Percentiles rank a stretch among this genome's conserved stretches.
Conservation (phyloP, 139 green algal species). For the Ettlia oleoabundans region DNA sequence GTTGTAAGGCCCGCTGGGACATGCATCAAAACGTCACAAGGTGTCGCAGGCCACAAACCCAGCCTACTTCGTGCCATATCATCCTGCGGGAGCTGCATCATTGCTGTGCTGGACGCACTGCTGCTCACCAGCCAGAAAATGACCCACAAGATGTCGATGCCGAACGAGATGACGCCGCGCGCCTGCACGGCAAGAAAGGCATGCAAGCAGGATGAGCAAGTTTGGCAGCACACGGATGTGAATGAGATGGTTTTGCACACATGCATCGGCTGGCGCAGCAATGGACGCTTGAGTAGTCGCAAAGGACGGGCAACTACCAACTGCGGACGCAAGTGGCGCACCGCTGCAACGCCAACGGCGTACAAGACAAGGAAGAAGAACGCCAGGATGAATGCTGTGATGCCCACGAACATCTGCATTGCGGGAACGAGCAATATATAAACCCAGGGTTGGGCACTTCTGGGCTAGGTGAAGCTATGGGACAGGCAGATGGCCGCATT, state of each 20-base stretch:
- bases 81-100: too few species aligned
- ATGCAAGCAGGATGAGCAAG: not conserved
- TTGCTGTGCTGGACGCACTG: not conserved
- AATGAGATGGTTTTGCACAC: too few species aligned
- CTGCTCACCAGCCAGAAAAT: conserved; percentile 24
- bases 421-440: not conserved
- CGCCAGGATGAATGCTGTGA: conserved; percentile 10
- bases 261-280: too few species aligned
- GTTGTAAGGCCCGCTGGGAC: too few species aligned
- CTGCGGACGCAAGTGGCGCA: too few species aligned
- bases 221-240: not conserved
- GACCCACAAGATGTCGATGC: conserved; percentile 1
- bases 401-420: conserved; percentile 23
- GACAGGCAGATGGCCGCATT: too few species aligned
- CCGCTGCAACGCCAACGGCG: not conserved
- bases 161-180: conserved; percentile 1
- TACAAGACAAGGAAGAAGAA: conserved; percentile 10
- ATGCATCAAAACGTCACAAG: too few species aligned
- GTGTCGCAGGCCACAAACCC: too few species aligned
- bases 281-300: too few species aligned
- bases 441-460: too few species aligned
- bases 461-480: too few species aligned
- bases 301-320: not conserved
- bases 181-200: not conserved
- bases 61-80: too few species aligned